Conservation (phyloP, 352 stramenopile species). For the Thalassiosira ordinaria region DNA sequence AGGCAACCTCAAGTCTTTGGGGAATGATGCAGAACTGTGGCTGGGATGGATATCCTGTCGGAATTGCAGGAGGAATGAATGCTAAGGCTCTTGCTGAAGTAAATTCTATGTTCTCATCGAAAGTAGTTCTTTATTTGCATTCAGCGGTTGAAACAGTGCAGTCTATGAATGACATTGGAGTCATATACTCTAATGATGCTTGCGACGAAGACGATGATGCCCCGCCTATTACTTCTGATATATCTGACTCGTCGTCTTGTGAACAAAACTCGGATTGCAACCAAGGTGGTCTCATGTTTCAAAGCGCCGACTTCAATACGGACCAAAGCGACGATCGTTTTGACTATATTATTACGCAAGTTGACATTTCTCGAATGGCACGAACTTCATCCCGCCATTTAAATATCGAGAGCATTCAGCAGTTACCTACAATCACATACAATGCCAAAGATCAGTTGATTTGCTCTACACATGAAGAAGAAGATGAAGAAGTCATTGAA, state of each 20-base stretch:
- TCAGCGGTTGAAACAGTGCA: background rate
- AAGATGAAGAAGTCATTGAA: too few relatives aligned
- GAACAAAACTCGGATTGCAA: background rate
- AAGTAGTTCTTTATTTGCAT: constrained; percentile 3
- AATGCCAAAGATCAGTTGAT: constrained; percentile 27
- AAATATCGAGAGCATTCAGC: constrained; percentile 67
- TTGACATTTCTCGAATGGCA: constrained; percentile 75
- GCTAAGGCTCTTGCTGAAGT: background rate
- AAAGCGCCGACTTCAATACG: constrained; percentile 2
- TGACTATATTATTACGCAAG: constrained; percentile 80
- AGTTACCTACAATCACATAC: constrained; percentile 63
- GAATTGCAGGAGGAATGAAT: background rate
- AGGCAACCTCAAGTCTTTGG: background rate
- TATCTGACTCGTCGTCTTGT: background rate
- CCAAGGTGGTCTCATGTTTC: background rate
- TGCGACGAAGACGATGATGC: background rate
- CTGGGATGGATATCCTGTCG: background rate
- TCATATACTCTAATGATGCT: background rate
- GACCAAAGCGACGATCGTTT: constrained; percentile 42
- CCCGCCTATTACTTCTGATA: background rate
- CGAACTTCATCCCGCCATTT: constrained; percentile 64
- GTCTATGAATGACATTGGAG: background rate
- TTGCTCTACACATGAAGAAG: constrained; percentile 21
- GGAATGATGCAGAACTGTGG: background rate
- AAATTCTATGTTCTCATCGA: background rate